Conservation (phyloP, 306 rosid genomes). For the Dryas octopetala region DNA sequence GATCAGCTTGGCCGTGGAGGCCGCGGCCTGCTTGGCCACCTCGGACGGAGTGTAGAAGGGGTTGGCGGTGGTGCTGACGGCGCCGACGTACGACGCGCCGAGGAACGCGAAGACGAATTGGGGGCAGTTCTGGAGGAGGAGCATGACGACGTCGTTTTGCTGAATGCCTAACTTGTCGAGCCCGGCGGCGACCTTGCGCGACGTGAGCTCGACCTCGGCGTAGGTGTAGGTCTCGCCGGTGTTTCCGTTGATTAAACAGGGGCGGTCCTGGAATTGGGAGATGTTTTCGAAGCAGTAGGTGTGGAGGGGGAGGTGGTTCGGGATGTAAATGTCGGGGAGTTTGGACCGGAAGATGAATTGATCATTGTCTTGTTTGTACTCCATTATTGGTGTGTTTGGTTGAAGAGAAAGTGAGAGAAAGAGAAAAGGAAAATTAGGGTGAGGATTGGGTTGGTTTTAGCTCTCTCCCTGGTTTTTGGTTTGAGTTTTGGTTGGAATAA, state of each 20-base stretch:
- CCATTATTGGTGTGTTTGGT: conserved; percentile 26
- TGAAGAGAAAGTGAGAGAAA: conserved; percentile 12
- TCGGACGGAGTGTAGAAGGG: conserved; percentile 64
- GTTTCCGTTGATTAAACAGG: conserved; percentile 67
- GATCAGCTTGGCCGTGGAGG: conserved; percentile 45
- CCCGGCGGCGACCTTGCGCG: conserved; percentile 59
- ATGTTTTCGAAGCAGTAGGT: conserved; percentile 69
- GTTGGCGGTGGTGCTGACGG: conserved; percentile 58
- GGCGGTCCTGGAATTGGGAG: conserved; percentile 44
- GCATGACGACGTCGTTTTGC: conserved; percentile 65
- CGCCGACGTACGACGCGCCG: conserved; percentile 61
- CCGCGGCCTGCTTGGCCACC: conserved; percentile 53
- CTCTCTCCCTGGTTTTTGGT: conserved; percentile 30
- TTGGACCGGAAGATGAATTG: conserved; percentile 73
- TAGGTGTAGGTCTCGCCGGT: conserved; percentile 50
- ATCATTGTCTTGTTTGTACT: conserved; percentile 9
- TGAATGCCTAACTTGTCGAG: conserved; percentile 49
- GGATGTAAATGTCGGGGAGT: conserved; percentile 73
- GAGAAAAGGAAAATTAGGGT: conserved; percentile 11
- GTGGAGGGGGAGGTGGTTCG: conserved; percentile 75
- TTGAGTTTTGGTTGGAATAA: conserved; percentile 38
- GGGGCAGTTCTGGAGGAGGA: conserved; percentile 72
- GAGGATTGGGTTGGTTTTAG: conserved; percentile 20
- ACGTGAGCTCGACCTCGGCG: conserved; percentile 45
- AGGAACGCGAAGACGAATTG: conserved; percentile 65